phyloP scores from a whole-genome alignment of 2,329 filamentous ascomycete species.

The Talaromyces albobiverticillius region DNA sequence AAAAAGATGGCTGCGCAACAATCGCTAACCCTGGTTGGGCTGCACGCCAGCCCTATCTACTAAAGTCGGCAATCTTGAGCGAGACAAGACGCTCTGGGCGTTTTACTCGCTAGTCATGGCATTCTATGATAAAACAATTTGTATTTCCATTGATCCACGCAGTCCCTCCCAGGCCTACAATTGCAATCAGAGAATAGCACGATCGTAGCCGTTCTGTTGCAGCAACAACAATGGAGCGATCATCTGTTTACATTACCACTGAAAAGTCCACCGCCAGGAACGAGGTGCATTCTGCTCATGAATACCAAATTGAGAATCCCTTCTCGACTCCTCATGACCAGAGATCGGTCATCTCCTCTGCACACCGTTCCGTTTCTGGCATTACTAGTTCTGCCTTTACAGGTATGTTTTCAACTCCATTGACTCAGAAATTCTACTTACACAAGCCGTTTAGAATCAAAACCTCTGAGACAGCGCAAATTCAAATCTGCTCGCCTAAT shows the following conservation, averaged over 20 bases:
- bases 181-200: neutral
- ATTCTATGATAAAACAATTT: neutral
- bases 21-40: no score
- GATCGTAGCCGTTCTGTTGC: neutral
- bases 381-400: conserved; percentile 7
- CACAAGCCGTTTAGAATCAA: conserved; percentile 5
- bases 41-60: neutral
- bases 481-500: conserved; percentile 13
- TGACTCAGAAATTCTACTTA: neutral
- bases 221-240: conserved; percentile 5
- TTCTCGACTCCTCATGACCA: conserved; percentile 13
- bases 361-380: conserved; percentile 4
- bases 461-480: conserved; percentile 14
- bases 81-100: neutral
- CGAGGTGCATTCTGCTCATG: conserved; percentile 1
- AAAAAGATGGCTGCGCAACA: neutral
- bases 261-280: conserved; percentile 3
- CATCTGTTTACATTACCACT: neutral
- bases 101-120: neutral
- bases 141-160: neutral
- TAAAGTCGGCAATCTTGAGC: conserved; percentile 7
- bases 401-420: neutral
- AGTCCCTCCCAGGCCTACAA: neutral
- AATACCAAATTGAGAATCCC: conserved; percentile 6
- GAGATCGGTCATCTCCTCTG: conserved; percentile 12